Evolutionary conservation across 768 basidiomycete genomes (phyloP), one percentile per base, ranked within the genome.

Genomic region (Tylopilus felleus): DNA sequence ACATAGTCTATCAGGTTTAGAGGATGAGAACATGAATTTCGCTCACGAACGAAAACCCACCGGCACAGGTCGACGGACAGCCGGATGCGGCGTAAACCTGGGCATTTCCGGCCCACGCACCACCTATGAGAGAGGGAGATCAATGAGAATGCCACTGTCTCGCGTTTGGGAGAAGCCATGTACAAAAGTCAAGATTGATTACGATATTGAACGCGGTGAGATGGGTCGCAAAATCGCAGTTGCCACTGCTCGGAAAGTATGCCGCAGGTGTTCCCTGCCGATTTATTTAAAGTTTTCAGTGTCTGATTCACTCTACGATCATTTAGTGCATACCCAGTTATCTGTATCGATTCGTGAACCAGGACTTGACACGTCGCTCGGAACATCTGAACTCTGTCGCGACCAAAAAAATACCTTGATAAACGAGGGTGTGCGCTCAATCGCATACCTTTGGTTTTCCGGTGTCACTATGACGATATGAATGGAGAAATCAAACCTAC

Each of bases 181-280:
- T 22, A 67, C 66, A 70, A 42, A 67, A 68, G 36, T 64, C 63
- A 10, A 67, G 61, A 59, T 89, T 82, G 60, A 90, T 83, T 56
- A 88, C 73, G 52, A 88, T 87, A 56, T 81, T 83, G 62, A 87
- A 79, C 1, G 74, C 56, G 10, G 76, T 71, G 59, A 89, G 83
- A 52, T 82, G 71, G 45, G 74, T 70, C 44, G 72, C 56, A 42
- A 91, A 75, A 55, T 85, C 70, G 63, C 88, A 91, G 47, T 72
- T 77, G 60, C 73, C 77, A 9, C 59, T 51, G 10, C 59, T 51
- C 17, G 86, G 85, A 71, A 87, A 90, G 60, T 75, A 75, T 2
- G 86, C 88, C 1, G 67, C 61, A 4, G 86, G 86, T 0, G 68
- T 77, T 9, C 86, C 84, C 83, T 84, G 29, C 8, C 17, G 7